Evolutionary conservation across 2,329 filamentous ascomycete species (phyloP).

Genomic region (Monilinia fructicola): DNA sequence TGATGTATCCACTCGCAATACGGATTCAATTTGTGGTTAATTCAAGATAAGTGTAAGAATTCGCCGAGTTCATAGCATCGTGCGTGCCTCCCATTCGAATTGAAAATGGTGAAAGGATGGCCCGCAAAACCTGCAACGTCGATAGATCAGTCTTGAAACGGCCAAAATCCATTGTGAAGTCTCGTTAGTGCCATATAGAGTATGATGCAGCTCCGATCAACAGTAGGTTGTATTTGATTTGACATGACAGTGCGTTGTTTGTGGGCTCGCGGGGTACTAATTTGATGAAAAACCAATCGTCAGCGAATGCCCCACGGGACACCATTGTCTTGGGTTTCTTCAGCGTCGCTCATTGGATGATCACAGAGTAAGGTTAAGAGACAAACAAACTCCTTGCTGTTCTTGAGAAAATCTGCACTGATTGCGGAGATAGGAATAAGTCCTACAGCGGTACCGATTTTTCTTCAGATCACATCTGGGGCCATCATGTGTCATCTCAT

Average conservation of each 20-base stretch:
- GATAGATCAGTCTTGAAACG: background rate
- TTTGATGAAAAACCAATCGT: background rate
- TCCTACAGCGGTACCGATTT: background rate
- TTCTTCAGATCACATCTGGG: background rate
- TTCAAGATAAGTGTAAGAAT: background rate
- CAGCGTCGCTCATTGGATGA: conserved; percentile 14
- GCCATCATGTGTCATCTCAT: background rate
- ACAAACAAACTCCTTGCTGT: background rate
- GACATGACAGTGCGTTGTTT: conserved; percentile 9
- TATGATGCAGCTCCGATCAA: background rate
- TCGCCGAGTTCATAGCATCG: background rate
- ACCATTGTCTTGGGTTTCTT: background rate
- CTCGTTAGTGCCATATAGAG: conserved; percentile 8
- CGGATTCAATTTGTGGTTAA: background rate
- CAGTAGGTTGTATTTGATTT: background rate
- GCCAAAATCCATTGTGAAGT: background rate
- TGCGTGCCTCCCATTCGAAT: background rate
- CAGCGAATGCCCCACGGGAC: conserved; percentile 4
- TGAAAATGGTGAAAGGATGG: background rate
- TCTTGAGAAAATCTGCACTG: background rate
- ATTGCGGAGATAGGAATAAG: background rate
- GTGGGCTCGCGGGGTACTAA: conserved; percentile 11
- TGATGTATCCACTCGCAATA: background rate
- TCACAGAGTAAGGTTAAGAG: too few species aligned
- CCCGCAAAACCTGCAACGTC: background rate